Evolutionary conservation across 495 filamentous ascomycete genomes (phyloP).

Genomic region (Usnea hakonensis): DNA sequence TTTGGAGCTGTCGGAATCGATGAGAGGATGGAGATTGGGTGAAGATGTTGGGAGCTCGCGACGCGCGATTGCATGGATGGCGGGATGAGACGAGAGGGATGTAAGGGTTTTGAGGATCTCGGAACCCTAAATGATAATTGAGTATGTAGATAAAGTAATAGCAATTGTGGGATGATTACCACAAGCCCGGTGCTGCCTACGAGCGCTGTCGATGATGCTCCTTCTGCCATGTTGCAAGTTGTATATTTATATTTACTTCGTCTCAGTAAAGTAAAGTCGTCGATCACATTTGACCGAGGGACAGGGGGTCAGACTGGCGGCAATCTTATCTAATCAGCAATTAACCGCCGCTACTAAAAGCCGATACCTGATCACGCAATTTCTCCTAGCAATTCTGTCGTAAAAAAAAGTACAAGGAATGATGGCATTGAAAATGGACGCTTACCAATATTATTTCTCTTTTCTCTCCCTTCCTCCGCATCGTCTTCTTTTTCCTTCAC

Average conservation of each 20-base stretch:
- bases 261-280: too few species aligned
- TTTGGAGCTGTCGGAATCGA: constrained; percentile 39
- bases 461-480: neutral
- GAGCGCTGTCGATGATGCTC: constrained; percentile 33
- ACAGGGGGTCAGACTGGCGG: too few species aligned
- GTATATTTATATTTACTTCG: too few species aligned
- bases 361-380: neutral
- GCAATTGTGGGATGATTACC: constrained; percentile 27
- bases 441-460: constrained; percentile 6
- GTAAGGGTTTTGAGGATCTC: constrained; percentile 44
- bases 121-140: constrained; percentile 31
- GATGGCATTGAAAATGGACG: neutral
- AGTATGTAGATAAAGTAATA: neutral
- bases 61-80: constrained; percentile 43
- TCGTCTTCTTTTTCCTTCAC: neutral
- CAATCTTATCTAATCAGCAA: constrained; percentile 3
- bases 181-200: constrained; percentile 44
- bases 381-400: neutral
- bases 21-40: constrained; percentile 38
- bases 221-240: neutral
- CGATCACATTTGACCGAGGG: too few species aligned
- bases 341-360: too few species aligned
- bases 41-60: constrained; percentile 32
- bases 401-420: neutral
- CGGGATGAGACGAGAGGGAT: constrained; percentile 31